phyloP scores from a whole-genome alignment of 2,329 filamentous ascomycete genomes.

The Fonsecaea multimorphosa region DNA sequence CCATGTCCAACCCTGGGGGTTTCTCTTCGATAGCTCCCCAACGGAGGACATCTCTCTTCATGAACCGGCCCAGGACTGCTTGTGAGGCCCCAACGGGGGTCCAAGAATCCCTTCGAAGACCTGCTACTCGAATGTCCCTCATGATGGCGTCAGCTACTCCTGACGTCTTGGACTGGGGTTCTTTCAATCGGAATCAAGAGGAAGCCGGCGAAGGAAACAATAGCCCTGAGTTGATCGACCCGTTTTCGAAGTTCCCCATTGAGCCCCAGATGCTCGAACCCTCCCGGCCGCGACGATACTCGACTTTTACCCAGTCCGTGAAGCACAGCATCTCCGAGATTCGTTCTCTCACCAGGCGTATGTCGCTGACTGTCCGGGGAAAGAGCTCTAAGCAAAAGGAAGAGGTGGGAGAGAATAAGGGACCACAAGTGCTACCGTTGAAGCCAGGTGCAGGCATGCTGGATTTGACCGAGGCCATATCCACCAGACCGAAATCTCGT shows the following conservation, averaged over 20 bases:
- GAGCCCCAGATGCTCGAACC: conserved; percentile 15
- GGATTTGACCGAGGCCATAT: conserved; percentile 34
- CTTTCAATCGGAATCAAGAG: conserved; percentile 31
- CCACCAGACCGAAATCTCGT: conserved; percentile 30
- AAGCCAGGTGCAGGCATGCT: conserved; percentile 32
- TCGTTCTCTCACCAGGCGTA: conserved; percentile 35
- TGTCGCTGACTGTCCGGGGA: conserved; percentile 38
- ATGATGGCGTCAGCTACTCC: conserved; percentile 15
- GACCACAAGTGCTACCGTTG: conserved; percentile 22
- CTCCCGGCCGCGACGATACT: conserved; percentile 35
- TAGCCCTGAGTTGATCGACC: conserved; percentile 27
- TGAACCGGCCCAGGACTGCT: conserved; percentile 48
- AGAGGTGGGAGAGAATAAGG: conserved; percentile 28
- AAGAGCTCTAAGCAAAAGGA: conserved; percentile 32
- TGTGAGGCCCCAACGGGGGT: conserved; percentile 19
- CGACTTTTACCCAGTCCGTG: conserved; percentile 35
- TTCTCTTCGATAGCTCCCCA: conserved; percentile 41
- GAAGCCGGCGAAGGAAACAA: conserved; percentile 22
- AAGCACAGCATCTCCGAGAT: conserved; percentile 38
- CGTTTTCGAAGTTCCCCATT: conserved; percentile 28
- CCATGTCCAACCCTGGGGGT: conserved; percentile 39
- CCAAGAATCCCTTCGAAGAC: conserved; percentile 13
- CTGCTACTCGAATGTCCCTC: conserved; percentile 31
- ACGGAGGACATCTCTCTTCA: conserved; percentile 49
- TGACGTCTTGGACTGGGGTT: conserved; percentile 34